Base-by-base conservation (phyloP, 2,329 filamentous ascomycete species). In the Arthrobotrys pseudoclavata region DNA sequence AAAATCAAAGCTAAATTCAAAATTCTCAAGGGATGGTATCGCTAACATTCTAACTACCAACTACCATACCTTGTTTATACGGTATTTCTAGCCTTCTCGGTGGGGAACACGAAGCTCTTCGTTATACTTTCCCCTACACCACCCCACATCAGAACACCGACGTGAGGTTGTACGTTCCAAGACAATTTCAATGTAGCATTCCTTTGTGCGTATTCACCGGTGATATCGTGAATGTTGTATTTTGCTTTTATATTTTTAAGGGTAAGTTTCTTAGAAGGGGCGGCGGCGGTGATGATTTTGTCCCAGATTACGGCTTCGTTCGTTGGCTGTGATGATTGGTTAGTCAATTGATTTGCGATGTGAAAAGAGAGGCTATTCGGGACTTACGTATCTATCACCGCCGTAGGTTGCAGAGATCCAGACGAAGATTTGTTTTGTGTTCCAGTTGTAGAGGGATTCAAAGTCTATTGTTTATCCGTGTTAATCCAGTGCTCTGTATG, bases 141-240 rank as follows among this genome's bases (percentile, higher is more conserved):
- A 82, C 91, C 91, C 96, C 96, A 99, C 48, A 91, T 91, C 83
- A 98, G 84, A 64, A 91, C 85, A 13, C 96, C 96, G 10, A 99
- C 93, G 93, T 95, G 98, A 34, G 96, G 96, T 86, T 99, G 96
- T 76, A 98, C 92, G 85, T 98, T 98, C 89, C 97, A 99, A 83
- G 96, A 91, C 66, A 98, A 86, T 81, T 91, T 90, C 79, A 99
- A 86, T 31, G 89, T 90, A 70, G 95, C 93, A 48, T 82, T 81
- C 62, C 88, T 86, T 60, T 89, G 87, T 82, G 91, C 88, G 80
- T 98, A 87, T 84, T 90, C 90, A 78, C 94, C 92, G 10, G 88
- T 88, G 10, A 95, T 92, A 84, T 97, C 94, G 3, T 94, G 97
- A 85, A 99, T 96, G 83, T 97, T 94, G 86, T 99, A 99, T 85